These are phyloP conservation scores for Delonix regia DNA, from an alignment of 306 rosid species.

Conservation along the genomic window DNA sequence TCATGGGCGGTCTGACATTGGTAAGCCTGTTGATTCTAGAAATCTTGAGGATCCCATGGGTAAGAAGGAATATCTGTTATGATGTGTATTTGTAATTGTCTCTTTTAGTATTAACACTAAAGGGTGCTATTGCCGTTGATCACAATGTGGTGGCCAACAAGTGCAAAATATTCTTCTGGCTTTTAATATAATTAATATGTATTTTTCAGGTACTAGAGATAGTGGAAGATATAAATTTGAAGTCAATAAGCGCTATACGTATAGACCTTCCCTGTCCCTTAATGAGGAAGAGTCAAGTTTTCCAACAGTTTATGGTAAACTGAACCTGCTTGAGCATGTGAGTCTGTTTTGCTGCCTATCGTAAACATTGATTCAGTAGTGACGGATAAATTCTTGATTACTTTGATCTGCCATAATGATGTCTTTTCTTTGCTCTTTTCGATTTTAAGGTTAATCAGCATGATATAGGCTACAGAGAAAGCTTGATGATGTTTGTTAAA, in stretches of 20 bases:
- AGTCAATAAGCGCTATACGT: slow-evolving; percentile 42
- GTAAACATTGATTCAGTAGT: not conserved
- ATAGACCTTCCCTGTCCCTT: slow-evolving; percentile 31
- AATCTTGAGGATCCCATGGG: slow-evolving; percentile 39
- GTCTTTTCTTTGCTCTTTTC: not conserved
- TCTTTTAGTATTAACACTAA: not conserved
- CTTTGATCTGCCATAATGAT: slow-evolving; percentile 1
- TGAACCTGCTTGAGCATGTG: slow-evolving; percentile 48
- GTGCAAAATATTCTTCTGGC: not conserved
- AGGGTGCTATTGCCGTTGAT: not conserved
- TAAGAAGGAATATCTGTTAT: slow-evolving; percentile 29
- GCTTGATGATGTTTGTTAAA: slow-evolving; percentile 59
- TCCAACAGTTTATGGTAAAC: slow-evolving; percentile 35
- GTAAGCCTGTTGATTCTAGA: slow-evolving; percentile 28
- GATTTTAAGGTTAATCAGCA: slow-evolving; percentile 49
- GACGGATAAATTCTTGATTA: not conserved
- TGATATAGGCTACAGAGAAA: slow-evolving; percentile 55
- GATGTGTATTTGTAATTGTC: not conserved
- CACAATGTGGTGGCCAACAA: not conserved
- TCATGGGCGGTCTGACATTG: slow-evolving; percentile 25
- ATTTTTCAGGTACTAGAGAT: slow-evolving; percentile 39
- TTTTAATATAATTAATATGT: not conserved
- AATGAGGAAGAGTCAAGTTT: slow-evolving; percentile 36
- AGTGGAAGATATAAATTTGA: slow-evolving; percentile 33
- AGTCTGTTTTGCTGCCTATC: slow-evolving; percentile 23